A percentile compares a stretch with the other conserved stretches of the same genome.
Evolutionary conservation across 768 basidiomycete genomes (phyloP).

Genomic region (Tylopilus rubrobrunneus): DNA sequence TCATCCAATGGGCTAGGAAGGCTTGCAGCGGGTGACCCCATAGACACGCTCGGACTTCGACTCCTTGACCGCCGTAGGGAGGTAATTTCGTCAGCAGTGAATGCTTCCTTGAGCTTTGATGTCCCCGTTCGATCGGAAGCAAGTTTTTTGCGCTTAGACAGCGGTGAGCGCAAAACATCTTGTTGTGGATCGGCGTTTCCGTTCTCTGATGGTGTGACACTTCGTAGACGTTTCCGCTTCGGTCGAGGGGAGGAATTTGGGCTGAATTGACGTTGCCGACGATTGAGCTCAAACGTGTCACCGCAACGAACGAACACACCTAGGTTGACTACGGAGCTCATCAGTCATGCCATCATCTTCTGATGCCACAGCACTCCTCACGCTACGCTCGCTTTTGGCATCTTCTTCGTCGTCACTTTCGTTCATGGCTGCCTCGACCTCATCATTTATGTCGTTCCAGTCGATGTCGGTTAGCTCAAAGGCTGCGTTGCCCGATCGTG

Average conservation of each 20-base stretch:
- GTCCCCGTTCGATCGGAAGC: slow-evolving; percentile 59
- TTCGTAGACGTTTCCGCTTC: slow-evolving; percentile 69
- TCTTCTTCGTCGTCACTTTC: slow-evolving; percentile 63
- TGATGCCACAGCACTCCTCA: slow-evolving; percentile 40
- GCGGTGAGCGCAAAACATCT: slow-evolving; percentile 57
- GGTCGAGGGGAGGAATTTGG: slow-evolving; percentile 38
- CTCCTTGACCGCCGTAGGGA: slow-evolving; percentile 16
- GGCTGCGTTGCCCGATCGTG: slow-evolving; percentile 28
- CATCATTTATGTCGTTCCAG: slow-evolving; percentile 82
- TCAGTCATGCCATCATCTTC: slow-evolving; percentile 51
- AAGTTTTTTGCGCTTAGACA: slow-evolving; percentile 79
- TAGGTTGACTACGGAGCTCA: slow-evolving; percentile 44
- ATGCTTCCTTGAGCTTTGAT: slow-evolving; percentile 66
- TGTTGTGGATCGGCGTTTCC: slow-evolving; percentile 36
- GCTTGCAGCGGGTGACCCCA: slow-evolving; percentile 8
- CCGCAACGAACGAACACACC: slow-evolving; percentile 29
- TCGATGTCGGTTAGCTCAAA: slow-evolving; percentile 63
- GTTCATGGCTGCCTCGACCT: slow-evolving; percentile 83
- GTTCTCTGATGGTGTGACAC: slow-evolving; percentile 65
- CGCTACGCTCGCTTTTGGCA: slow-evolving; percentile 35
- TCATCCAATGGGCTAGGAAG: slow-evolving; percentile 37
- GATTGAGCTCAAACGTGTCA: slow-evolving; percentile 18
- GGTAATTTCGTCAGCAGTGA: slow-evolving; percentile 51
- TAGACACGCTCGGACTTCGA: slow-evolving; percentile 19
- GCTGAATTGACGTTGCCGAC: slow-evolving; percentile 26